phyloP scores from a whole-genome alignment of 208 protist genomes.

The Acanthamoeba triangularis region DNA sequence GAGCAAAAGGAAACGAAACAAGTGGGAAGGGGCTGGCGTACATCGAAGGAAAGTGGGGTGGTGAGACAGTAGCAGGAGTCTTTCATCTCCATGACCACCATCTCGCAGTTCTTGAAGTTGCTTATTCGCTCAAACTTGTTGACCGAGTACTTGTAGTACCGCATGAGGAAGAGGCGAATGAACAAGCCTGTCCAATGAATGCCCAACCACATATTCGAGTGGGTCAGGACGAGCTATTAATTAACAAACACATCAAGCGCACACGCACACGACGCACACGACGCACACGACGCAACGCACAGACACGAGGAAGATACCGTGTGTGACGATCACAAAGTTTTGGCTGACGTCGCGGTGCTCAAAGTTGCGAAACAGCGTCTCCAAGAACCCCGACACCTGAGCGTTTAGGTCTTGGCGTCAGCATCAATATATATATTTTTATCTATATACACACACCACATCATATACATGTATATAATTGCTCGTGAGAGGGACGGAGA shows the following conservation, averaged over 20 bases:
- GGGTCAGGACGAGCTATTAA: no score
- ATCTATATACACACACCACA: no score
- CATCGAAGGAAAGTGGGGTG: slow-evolving; percentile 2
- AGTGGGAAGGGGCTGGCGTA: not conserved
- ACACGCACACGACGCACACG: not conserved
- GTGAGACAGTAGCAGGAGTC: not conserved
- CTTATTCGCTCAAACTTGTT: slow-evolving; percentile 75
- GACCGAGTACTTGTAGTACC: slow-evolving; percentile 79
- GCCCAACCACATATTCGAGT: no score
- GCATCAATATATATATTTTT: no score
- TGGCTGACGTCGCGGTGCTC: slow-evolving; percentile 12
- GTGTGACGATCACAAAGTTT: slow-evolving; percentile 56
- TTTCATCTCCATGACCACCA: slow-evolving; percentile 74
- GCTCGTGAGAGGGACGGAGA: not conserved
- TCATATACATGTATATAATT: no score
- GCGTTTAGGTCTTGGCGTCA: not conserved
- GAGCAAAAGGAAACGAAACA: not conserved
- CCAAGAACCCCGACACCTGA: slow-evolving; percentile 93
- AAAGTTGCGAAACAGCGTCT: slow-evolving; percentile 88
- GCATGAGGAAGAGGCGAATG: slow-evolving; percentile 78
- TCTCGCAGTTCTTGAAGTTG: slow-evolving; percentile 78
- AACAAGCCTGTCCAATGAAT: not conserved
- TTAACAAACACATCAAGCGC: no score
- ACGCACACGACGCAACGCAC: not conserved
- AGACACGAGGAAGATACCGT: not conserved